Base-by-base conservation (phyloP, 495 filamentous ascomycete genomes). In the Xylaria flabelliformis region DNA sequence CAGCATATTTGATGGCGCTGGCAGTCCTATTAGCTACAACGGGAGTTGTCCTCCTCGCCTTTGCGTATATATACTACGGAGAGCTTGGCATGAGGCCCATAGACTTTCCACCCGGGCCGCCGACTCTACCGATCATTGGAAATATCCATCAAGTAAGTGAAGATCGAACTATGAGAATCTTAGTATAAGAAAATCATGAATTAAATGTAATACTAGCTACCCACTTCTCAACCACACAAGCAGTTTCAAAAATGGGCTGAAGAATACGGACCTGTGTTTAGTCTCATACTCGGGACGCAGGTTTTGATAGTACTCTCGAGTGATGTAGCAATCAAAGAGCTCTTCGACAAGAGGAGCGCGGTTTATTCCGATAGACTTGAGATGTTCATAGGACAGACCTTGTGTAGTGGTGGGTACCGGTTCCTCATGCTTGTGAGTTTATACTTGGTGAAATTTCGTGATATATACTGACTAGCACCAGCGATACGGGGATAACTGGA, bases 241-340 rank as follows among this genome's bases (percentile, higher is more conserved):
- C 26, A 56, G 53, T 56, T 56, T 29, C 51, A 56, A 29, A 56
- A 56, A 56, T 56, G 51, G 51, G 51, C 51, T 56, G 51, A 56
- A 56, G 51, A 56, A 24, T 56, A 56, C 51, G 51, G 51, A 26
- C 51, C 51, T 10, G 51, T 56, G 51, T 56, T 56, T 32, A 56
- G 51, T 12, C 51, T 56, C 24, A 15, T 56, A 4, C 51, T 56
- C 7, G 51, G 51, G 5, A 56, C 51, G 21, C 51, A 56, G 24
- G 51, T 56, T 13, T 29, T 56, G 12, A 32, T 56, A 56, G 51
- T 56, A 24, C 51, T 56, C 51, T 56, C 51, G 51, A 56, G 51
- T 26, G 51, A 56, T 17, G 51, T 56, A 3, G 51, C 51, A 12
- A 56, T 56, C n/a, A 56, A 56, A 56, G 51, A 56, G 24, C 51